Percentiles rank a stretch among this genome's conserved stretches.
These are phyloP conservation scores for Xanthoparmelia taractica DNA, from an alignment of 495 filamentous ascomycete genomes.

Conservation along the genomic window DNA sequence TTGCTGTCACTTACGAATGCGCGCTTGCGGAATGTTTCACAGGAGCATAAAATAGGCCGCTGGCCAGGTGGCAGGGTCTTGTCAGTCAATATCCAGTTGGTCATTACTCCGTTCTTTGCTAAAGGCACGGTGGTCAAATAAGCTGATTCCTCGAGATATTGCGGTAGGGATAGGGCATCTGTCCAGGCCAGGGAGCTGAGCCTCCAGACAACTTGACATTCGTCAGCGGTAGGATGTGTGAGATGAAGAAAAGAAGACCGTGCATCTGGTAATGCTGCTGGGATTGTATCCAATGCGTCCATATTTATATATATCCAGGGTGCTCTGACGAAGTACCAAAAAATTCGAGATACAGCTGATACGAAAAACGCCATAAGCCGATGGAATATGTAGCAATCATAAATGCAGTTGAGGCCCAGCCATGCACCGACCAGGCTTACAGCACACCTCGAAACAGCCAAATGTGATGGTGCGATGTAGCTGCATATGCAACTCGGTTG, in stretches of 20 bases:
- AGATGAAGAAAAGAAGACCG: conserved; percentile 13
- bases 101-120: conserved; percentile 25
- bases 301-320: not conserved
- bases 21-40: conserved; percentile 22
- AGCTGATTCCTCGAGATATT: conserved; percentile 22
- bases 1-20: conserved; percentile 10
- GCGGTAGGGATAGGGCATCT: conserved; percentile 12
- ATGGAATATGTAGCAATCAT: not conserved
- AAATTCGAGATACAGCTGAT: not conserved
- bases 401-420: not conserved
- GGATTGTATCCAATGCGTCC: not conserved
- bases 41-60: conserved; percentile 21
- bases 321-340: not conserved
- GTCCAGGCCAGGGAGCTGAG: conserved; percentile 16
- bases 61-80: conserved; percentile 12
- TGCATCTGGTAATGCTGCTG: conserved; percentile 8
- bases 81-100: conserved; percentile 22
- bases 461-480: not conserved
- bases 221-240: conserved; percentile 15
- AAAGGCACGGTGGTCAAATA: conserved; percentile 23
- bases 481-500: not conserved
- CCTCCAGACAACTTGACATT: conserved; percentile 11
- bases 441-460: not conserved
- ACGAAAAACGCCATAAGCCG: not conserved
- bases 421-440: not conserved